Percentiles rank a stretch among this genome's conserved stretches.
Conservation (phyloP, 2,329 filamentous ascomycete genomes). For the Cladobotryum mycophilum region DNA sequence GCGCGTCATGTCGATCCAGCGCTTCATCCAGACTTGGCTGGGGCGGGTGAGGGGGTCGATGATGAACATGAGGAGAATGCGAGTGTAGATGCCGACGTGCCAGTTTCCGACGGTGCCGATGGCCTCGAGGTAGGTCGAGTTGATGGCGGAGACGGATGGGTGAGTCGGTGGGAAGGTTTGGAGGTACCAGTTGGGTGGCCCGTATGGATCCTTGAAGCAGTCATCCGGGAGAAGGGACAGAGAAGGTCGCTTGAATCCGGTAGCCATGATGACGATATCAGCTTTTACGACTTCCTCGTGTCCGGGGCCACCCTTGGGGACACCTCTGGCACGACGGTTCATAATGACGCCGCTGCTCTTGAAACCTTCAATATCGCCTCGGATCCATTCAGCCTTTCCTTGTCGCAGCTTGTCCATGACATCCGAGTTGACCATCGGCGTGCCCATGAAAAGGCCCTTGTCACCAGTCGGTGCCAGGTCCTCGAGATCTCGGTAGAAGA, state of each 20-base stretch:
- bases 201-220: slow-evolving; percentile 66
- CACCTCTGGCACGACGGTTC: slow-evolving; percentile 64
- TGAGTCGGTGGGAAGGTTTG: slow-evolving; percentile 76
- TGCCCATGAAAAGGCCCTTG: slow-evolving; percentile 74
- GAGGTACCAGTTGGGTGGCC: slow-evolving; percentile 80
- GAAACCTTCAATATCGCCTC: slow-evolving; percentile 69
- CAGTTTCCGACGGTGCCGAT: slow-evolving; percentile 81
- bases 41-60: slow-evolving; percentile 71
- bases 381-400: slow-evolving; percentile 70
- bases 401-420: slow-evolving; percentile 68
- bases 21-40: slow-evolving; percentile 66
- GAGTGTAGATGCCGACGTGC: slow-evolving; percentile 85
- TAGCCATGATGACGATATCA: slow-evolving; percentile 77
- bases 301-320: slow-evolving; percentile 71
- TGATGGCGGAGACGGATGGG: slow-evolving; percentile 70
- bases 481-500: slow-evolving; percentile 78
- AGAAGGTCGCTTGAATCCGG: slow-evolving; percentile 69
- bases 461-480: slow-evolving; percentile 62
- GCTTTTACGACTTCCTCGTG: slow-evolving; percentile 58
- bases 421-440: slow-evolving; percentile 81
- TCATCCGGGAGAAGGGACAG: slow-evolving; percentile 68
- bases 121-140: slow-evolving; percentile 73
- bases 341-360: slow-evolving; percentile 58
- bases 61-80: slow-evolving; percentile 81
- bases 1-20: slow-evolving; percentile 80